Conservation (phyloP, 208 protist species). For the Leishmania braziliensis region DNA sequence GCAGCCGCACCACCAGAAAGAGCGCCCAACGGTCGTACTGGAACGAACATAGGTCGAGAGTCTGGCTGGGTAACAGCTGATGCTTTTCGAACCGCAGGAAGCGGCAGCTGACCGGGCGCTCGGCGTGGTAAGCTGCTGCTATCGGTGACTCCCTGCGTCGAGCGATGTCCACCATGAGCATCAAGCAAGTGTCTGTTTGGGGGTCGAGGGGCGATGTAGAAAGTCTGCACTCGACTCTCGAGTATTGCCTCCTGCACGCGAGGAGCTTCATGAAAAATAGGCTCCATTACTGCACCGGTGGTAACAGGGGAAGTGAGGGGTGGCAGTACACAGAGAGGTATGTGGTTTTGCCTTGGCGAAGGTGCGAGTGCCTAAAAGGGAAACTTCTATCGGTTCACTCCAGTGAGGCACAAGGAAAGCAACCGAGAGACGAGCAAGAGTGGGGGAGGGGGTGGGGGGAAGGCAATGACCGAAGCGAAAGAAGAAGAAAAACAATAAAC, state of each 20-base stretch:
- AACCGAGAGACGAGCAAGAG: not conserved
- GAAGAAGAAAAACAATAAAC: not conserved
- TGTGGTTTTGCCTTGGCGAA: not conserved
- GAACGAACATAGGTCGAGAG: not conserved
- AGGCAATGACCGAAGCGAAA: not conserved
- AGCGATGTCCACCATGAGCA: not conserved
- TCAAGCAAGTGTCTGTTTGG: not conserved
- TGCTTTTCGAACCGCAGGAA: not conserved
- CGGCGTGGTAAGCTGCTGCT: not conserved
- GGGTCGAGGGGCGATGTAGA: slow-evolving; percentile 15
- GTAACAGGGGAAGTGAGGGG: not conserved
- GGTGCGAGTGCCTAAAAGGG: not conserved
- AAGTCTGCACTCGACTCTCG: not conserved
- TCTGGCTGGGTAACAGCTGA: not conserved
- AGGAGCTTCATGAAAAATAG: slow-evolving; percentile 14
- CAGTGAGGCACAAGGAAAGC: not conserved
- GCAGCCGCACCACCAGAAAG: not conserved
- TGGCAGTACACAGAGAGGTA: not conserved
- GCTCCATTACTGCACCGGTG: slow-evolving; percentile 9
- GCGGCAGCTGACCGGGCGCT: not conserved
- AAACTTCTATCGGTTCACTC: not conserved
- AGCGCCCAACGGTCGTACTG: not conserved
- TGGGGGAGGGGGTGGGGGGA: not conserved
- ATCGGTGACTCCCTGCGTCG: not conserved
- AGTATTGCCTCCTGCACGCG: slow-evolving; percentile 10